Evolutionary conservation across 2,329 filamentous ascomycete genomes (phyloP).

Genomic region (Xylariales sp.): DNA sequence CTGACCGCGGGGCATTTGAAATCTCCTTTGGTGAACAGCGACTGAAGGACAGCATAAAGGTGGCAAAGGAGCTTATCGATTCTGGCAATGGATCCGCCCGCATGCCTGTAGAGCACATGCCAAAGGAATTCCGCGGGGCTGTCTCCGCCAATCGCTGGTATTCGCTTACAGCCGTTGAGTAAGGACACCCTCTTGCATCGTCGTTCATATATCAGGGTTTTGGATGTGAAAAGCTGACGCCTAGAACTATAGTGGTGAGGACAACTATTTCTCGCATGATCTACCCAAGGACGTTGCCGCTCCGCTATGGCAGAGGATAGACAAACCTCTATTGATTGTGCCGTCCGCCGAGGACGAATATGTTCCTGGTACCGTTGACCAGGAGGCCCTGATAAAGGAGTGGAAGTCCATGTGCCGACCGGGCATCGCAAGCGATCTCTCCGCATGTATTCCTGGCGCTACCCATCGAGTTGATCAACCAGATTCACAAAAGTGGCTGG

Average conservation of each 20-base stretch:
- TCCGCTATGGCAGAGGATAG: conserved; percentile 62
- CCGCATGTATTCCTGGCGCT: conserved; percentile 48
- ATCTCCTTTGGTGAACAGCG: conserved; percentile 36
- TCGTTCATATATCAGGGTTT: background rate
- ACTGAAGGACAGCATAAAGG: conserved; percentile 39
- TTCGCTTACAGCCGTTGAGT: conserved; percentile 47
- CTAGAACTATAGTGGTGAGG: conserved; percentile 53
- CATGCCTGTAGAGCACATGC: conserved; percentile 44
- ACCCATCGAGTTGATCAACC: conserved; percentile 44
- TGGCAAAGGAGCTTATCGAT: conserved; percentile 51
- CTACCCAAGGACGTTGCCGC: conserved; percentile 43
- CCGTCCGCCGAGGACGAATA: conserved; percentile 64
- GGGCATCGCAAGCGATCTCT: conserved; percentile 43
- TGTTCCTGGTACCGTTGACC: conserved; percentile 55
- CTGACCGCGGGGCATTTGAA: conserved; percentile 64
- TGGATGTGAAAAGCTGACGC: conserved; percentile 6
- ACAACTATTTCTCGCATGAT: conserved; percentile 44
- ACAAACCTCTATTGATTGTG: conserved; percentile 58
- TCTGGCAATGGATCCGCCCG: conserved; percentile 50
- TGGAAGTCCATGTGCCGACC: conserved; percentile 47
- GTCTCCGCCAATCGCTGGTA: conserved; percentile 50
- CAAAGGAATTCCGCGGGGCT: conserved; percentile 29
- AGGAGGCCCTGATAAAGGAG: conserved; percentile 48
- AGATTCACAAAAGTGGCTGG: conserved; percentile 45
- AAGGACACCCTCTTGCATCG: conserved; percentile 17